phyloP scores from a whole-genome alignment of 805 yeast genomes.

The Lipomyces oligophaga region DNA sequence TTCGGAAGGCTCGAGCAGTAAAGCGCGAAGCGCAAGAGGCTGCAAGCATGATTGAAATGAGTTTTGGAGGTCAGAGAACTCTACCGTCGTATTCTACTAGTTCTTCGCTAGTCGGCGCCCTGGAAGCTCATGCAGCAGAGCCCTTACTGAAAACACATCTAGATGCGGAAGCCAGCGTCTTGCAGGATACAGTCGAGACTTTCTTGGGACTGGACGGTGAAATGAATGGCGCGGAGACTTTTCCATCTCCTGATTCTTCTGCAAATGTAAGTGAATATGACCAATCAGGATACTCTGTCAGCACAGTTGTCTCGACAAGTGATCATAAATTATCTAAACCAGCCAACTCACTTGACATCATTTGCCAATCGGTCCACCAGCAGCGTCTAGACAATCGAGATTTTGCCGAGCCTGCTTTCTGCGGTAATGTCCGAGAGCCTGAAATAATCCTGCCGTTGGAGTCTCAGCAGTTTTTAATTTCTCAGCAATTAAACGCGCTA shows the following conservation, averaged over 20 bases:
- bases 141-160: not conserved
- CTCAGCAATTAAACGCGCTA: constrained; percentile 47
- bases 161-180: constrained; percentile 14
- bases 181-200: constrained; percentile 27
- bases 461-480: constrained; percentile 7
- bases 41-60: not conserved
- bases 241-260: not conserved
- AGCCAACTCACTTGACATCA: not conserved
- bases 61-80: not conserved
- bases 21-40: too few species aligned
- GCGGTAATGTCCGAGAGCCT: not conserved
- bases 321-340: not conserved
- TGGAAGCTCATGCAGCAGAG: too few species aligned
- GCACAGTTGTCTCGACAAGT: too few species aligned
- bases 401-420: constrained; percentile 4
- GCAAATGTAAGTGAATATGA: not conserved
- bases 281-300: not conserved
- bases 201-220: constrained; percentile 6
- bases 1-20: not conserved
- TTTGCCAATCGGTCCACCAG: not conserved
- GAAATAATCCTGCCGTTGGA: constrained; percentile 2
- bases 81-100: not conserved
- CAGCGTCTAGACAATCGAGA: constrained; percentile 6
- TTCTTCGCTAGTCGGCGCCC: not conserved
- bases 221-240: not conserved